These are phyloP conservation scores for Candida parachauliodes DNA, from an alignment of 805 yeast species.

Conservation along the genomic window DNA sequence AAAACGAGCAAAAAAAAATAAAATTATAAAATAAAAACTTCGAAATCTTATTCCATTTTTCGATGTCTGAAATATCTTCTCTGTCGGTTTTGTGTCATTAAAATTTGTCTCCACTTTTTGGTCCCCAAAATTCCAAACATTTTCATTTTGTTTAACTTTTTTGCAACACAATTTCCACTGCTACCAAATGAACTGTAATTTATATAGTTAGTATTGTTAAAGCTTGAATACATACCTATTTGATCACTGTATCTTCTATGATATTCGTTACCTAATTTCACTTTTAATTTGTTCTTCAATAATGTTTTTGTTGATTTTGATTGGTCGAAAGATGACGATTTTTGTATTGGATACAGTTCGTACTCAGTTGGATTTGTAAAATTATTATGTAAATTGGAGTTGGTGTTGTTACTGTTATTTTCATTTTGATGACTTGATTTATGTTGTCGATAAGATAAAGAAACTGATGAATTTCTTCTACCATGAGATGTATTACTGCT, in stretches of 20 bases:
- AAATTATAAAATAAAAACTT: too few species aligned
- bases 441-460: constrained; percentile 1
- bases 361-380: neutral
- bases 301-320: constrained; percentile 28
- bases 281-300: constrained; percentile 19
- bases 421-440: constrained; percentile 2
- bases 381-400: constrained; percentile 6
- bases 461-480: constrained; percentile 5
- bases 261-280: constrained; percentile 8
- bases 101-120: too few species aligned
- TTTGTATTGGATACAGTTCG: constrained; percentile 4
- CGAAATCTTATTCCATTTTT: too few species aligned
- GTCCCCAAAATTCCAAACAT: too few species aligned
- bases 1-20: too few species aligned
- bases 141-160: too few species aligned
- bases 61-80: too few species aligned
- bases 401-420: neutral
- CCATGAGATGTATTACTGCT: neutral
- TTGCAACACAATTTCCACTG: too few species aligned
- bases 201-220: neutral
- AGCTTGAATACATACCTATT: constrained; percentile 12
- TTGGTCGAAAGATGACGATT: constrained; percentile 30
- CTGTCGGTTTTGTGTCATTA: too few species aligned
- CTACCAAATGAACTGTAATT: too few species aligned
- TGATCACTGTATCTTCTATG: constrained; percentile 7